Evolutionary conservation across 2,329 filamentous ascomycete genomes (phyloP).

Genomic region (Ascocoryne sarcoides): DNA sequence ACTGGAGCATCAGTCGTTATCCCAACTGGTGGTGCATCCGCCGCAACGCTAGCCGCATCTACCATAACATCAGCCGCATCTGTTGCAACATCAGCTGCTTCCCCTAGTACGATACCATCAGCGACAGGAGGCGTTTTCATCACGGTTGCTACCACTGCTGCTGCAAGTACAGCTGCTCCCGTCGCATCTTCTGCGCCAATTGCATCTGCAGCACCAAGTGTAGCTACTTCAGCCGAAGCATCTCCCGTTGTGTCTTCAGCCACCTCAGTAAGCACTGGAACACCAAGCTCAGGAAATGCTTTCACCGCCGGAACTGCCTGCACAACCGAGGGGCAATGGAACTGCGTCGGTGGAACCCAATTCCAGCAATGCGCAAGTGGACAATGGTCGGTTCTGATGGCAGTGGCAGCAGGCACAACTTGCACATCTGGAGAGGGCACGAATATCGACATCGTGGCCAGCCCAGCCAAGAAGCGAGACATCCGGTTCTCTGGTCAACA

Average conservation of each 20-base stretch:
- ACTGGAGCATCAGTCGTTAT: conserved; percentile 12
- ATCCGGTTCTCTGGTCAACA: conserved; percentile 22
- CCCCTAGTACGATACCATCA: conserved; percentile 8
- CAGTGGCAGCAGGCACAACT: conserved; percentile 37
- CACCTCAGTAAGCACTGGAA: conserved; percentile 20
- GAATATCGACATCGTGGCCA: conserved; percentile 31
- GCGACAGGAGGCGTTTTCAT: conserved; percentile 28
- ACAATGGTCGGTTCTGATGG: conserved; percentile 37
- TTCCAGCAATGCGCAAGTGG: conserved; percentile 49
- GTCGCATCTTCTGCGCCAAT: conserved; percentile 11
- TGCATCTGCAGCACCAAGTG: conserved; percentile 2
- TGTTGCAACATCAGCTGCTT: conserved; percentile 5
- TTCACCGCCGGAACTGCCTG: conserved; percentile 36
- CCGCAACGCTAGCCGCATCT: conserved; percentile 13
- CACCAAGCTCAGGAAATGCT: conserved; percentile 14
- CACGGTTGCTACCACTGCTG: conserved; percentile 20
- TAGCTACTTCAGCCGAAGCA: conserved; percentile 5
- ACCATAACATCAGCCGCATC: no score
- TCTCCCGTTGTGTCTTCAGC: conserved; percentile 18
- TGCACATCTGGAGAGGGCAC: conserved; percentile 37
- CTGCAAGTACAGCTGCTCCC: conserved; percentile 15
- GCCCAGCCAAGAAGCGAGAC: conserved; percentile 15
- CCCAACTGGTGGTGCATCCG: conserved; percentile 1
- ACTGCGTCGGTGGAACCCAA: conserved; percentile 41
- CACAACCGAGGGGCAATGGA: conserved; percentile 42